Evolutionary conservation across 306 rosid species (phyloP).

Genomic region (Mimosa pudica): DNA sequence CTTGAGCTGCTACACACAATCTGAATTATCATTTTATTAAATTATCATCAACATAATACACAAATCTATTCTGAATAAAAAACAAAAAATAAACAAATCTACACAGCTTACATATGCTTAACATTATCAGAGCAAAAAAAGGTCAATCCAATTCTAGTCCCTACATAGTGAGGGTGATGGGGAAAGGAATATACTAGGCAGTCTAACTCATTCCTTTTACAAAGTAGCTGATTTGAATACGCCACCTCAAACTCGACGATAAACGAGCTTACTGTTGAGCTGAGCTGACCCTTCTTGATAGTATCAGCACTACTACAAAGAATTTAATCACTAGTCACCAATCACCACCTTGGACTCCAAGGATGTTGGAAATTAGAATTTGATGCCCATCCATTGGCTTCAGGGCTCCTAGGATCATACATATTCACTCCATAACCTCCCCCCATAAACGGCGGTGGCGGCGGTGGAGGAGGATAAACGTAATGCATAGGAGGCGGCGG

Average conservation of each 20-base stretch:
- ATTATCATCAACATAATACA: background rate
- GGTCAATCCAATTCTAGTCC: too few relatives aligned
- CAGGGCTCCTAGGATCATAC: conserved; percentile 29
- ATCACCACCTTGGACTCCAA: conserved; percentile 35
- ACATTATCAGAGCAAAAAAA: too few relatives aligned
- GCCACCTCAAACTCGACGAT: too few relatives aligned
- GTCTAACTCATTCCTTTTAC: too few relatives aligned
- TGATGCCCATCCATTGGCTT: conserved; percentile 21
- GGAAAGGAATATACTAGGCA: too few relatives aligned
- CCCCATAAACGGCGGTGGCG: background rate
- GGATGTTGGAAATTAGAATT: conserved; percentile 26
- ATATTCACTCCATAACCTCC: background rate
- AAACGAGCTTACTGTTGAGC: too few relatives aligned
- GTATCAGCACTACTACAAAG: background rate
- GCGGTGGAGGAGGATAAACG: conserved; percentile 37
- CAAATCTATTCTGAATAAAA: background rate
- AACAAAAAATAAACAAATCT: background rate
- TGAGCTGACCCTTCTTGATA: too few relatives aligned
- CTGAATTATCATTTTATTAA: background rate
- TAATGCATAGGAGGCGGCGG: background rate
- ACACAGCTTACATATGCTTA: background rate
- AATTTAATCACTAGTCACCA: conserved; percentile 16
- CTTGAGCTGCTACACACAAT: background rate
- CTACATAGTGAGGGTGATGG: too few relatives aligned
- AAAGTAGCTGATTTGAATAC: too few relatives aligned